Percentiles rank a stretch among this genome's conserved stretches.
phyloP scores from a whole-genome alignment of 768 basidiomycete genomes.

The Auriculariales sp. region DNA sequence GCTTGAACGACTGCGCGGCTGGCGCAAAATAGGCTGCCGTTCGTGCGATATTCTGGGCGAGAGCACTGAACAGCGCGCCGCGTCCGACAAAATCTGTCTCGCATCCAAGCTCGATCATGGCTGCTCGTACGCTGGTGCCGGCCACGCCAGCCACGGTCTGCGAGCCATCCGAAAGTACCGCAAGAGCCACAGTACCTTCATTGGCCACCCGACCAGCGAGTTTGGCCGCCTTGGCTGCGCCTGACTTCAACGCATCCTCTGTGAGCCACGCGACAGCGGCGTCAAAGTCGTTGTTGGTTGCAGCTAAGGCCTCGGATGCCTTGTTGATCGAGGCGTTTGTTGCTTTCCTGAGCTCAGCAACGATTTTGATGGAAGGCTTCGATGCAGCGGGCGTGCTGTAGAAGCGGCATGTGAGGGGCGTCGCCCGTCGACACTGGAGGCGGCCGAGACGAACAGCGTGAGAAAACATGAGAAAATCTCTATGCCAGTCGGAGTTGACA shows the following conservation, averaged over 20 bases:
- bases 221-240: constrained; percentile 73
- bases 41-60: constrained; percentile 69
- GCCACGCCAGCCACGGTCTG: no score
- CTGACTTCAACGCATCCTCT: constrained; percentile 53
- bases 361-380: constrained; percentile 59
- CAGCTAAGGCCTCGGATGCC: constrained; percentile 77
- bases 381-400: no score
- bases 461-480: no score
- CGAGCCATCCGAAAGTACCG: constrained; percentile 51
- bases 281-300: constrained; percentile 57
- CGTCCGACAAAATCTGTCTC: constrained; percentile 94
- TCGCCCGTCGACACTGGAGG: no score
- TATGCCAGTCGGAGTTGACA: no score
- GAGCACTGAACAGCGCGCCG: constrained; percentile 64
- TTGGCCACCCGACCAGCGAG: constrained; percentile 57
- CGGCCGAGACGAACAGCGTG: no score
- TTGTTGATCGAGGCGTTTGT: constrained; percentile 73
- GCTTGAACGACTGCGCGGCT: constrained; percentile 27
- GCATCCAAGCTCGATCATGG: constrained; percentile 86
- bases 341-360: constrained; percentile 73
- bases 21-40: constrained; percentile 64
- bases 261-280: constrained; percentile 71
- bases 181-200: constrained; percentile 71
- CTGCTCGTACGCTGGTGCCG: constrained; percentile 49
- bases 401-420: no score